A percentile compares a stretch with the other conserved stretches of the same genome.
Conservation (phyloP, 192 early-diverging fungal species). For the Allomyces macrogynus region DNA sequence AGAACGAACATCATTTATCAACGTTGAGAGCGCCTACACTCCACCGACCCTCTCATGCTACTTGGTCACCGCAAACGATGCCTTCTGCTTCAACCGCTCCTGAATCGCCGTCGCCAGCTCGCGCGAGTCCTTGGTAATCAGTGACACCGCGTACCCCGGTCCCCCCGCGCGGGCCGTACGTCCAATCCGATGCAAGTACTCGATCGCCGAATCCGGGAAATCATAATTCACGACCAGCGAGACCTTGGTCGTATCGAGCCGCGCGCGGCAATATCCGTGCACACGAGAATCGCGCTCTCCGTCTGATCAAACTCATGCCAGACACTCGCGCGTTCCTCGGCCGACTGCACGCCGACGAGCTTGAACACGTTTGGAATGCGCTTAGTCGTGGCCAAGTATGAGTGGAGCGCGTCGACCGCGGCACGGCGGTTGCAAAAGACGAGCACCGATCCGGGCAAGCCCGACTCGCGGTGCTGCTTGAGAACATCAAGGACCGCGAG, state of each 20-base stretch:
- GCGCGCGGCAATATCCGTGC: slow-evolving; percentile 77
- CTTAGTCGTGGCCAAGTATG: slow-evolving; percentile 23
- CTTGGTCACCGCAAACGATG: no score
- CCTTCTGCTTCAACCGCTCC: background rate
- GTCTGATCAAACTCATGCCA: slow-evolving; percentile 1
- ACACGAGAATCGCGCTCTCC: slow-evolving; percentile 44
- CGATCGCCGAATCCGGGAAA: slow-evolving; percentile 71
- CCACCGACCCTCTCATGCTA: no score
- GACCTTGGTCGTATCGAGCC: slow-evolving; percentile 70
- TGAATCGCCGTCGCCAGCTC: slow-evolving; percentile 19
- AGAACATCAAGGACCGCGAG: slow-evolving; percentile 49
- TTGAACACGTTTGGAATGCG: slow-evolving; percentile 15
- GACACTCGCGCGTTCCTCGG: background rate
- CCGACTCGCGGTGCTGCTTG: slow-evolving; percentile 28
- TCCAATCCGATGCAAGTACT: slow-evolving; percentile 83
- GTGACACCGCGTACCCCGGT: slow-evolving; percentile 55
- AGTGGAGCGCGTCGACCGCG: slow-evolving; percentile 31
- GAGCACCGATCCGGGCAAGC: slow-evolving; percentile 32
- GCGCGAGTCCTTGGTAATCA: slow-evolving; percentile 54
- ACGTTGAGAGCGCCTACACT: no score
- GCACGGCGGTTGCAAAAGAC: slow-evolving; percentile 71
- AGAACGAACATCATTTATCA: no score
- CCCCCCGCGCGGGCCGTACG: slow-evolving; percentile 69
- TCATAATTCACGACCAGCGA: slow-evolving; percentile 78
- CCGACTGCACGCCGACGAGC: background rate